These are phyloP conservation scores for Boletus tomentosulus DNA, from an alignment of 768 basidiomycete genomes.

Conservation along the genomic window DNA sequence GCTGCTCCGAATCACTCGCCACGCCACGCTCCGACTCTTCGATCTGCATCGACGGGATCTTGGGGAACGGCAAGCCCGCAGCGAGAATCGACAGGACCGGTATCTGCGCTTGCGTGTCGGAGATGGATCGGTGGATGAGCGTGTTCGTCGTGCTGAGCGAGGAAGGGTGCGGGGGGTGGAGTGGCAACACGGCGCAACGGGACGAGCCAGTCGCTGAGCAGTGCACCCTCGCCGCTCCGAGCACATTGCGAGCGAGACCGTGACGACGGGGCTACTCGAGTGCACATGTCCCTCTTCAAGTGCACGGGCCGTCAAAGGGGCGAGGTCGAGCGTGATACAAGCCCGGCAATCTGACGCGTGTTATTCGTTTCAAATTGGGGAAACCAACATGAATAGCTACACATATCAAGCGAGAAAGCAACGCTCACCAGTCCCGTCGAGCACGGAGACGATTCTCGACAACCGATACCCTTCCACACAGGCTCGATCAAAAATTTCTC, in stretches of 20 bases:
- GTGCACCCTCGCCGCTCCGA: background rate
- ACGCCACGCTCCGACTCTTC: constrained; percentile 31
- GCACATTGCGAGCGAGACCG: constrained; percentile 29
- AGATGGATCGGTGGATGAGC: constrained; percentile 25
- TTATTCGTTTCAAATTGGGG: too few species aligned
- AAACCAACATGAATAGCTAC: too few species aligned
- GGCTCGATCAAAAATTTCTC: constrained; percentile 72
- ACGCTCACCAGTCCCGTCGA: too few species aligned
- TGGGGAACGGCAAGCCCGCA: constrained; percentile 56
- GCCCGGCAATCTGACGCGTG: too few species aligned
- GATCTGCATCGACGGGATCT: constrained; percentile 66
- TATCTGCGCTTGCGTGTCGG: constrained; percentile 28
- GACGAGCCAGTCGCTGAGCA: constrained; percentile 37
- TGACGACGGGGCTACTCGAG: constrained; percentile 30
- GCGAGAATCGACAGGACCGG: constrained; percentile 39
- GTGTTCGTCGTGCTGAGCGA: constrained; percentile 25
- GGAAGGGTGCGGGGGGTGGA: constrained; percentile 44
- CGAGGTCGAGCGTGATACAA: too few species aligned
- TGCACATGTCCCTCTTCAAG: constrained; percentile 36
- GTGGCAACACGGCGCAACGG: constrained; percentile 51
- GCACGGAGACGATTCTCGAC: constrained; percentile 51
- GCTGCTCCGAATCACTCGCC: constrained; percentile 28
- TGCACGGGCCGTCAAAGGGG: constrained; percentile 41
- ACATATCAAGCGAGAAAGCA: too few species aligned
- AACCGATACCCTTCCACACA: too few species aligned